Base-by-base conservation (phyloP, 176 grass and related monocot genomes). In the Bromus sterilis region DNA sequence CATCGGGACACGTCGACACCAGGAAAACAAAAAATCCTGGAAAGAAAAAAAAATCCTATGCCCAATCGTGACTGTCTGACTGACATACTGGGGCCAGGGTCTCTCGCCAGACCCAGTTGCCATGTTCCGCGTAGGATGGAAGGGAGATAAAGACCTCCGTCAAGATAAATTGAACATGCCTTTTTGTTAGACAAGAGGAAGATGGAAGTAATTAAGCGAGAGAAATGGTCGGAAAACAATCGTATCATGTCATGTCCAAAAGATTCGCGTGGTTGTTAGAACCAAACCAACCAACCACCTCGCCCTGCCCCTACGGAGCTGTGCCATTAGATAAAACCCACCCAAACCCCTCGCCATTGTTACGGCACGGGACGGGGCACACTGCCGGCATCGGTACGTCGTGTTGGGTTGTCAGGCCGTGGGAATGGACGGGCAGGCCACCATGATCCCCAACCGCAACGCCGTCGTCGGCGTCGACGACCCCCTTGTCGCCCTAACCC, bases 401-500 rank as follows among this genome's bases (percentile, higher is more conserved):
- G 72, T 2, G 26, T 10, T 43, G 11, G 56, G 18, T 14, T 15
- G 6, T 16, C n/a, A 18, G 49, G 49, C 20, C 21, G 23, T 7
- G 61, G 2, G 46, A 74, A 66, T 72, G 80, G 75, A 88, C 7
- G 78, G 44, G 6, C 1, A 58, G 14, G 9, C 46, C 4, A 2
- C n/a, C 10, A n/a, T 12, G 30, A 4, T 7, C 11, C 61, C 48
- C 18, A 58, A 4, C 26, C 61, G 59, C 18, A 58, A 4, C 26
- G 26, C 3, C 44, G 71, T 0, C 16, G n/a, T 11, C 33, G 33
- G 20, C 73, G 25, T 5, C 58, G 76, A 12, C 18, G 2, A 21
- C 66, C 79, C 82, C 24, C 64, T 74, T 8, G 79, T 87, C 25
- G 74, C 86, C 24, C 79, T 87, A 0, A 87, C 86, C 64, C 79